Percentiles rank a stretch among this genome's conserved stretches.
phyloP scores from a whole-genome alignment of 1,284 basidiomycete species.

The Leccinum angustisporum region DNA sequence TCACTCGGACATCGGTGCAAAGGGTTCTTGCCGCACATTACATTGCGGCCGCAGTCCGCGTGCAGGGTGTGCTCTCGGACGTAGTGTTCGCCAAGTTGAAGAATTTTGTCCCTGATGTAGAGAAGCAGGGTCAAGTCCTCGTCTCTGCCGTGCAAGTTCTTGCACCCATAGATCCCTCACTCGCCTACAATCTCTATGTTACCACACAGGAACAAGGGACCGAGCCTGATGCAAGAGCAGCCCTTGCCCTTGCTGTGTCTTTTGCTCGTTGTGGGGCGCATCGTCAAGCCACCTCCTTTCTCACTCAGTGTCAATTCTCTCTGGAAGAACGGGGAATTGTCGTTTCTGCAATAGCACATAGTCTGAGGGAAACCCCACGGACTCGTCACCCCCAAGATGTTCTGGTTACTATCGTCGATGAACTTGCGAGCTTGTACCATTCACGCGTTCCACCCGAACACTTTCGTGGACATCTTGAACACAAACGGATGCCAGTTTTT shows the following conservation, averaged over 20 bases:
- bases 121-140: conserved; percentile 15
- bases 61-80: conserved; percentile 13
- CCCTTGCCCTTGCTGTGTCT: conserved; percentile 19
- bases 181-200: conserved; percentile 22
- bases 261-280: conserved; percentile 18
- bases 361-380: conserved; percentile 18
- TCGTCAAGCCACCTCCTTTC: conserved; percentile 14
- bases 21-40: conserved; percentile 24
- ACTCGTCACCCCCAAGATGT: conserved; percentile 8
- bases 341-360: conserved; percentile 23
- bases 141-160: conserved; percentile 19
- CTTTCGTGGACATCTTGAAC: too few species aligned
- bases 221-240: neutral
- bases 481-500: too few species aligned
- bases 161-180: conserved; percentile 16
- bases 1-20: conserved; percentile 5
- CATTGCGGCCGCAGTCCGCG: conserved; percentile 22
- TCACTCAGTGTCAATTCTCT: conserved; percentile 18
- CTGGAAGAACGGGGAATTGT: conserved; percentile 18
- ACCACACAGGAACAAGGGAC: conserved; percentile 2
- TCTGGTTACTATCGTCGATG: conserved; percentile 16
- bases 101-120: conserved; percentile 11
- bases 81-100: conserved; percentile 15
- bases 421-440: conserved; percentile 9
- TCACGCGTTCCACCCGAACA: too few species aligned